A percentile compares a stretch with the other conserved stretches of the same genome.
Conservation (phyloP, 164 flowering plant species). For the Annona squamosa region DNA sequence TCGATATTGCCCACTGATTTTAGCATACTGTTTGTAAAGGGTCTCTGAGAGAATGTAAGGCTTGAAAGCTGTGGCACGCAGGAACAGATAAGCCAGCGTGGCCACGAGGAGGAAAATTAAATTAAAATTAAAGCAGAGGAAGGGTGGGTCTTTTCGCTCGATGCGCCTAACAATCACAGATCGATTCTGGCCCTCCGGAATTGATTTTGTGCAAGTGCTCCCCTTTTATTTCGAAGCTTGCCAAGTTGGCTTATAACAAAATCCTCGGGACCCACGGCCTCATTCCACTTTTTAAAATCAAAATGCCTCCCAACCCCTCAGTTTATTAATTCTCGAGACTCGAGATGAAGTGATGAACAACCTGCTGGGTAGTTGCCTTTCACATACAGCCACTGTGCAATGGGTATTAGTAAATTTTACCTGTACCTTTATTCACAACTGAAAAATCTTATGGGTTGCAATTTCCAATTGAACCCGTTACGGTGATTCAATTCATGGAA, state of each 20-base stretch:
- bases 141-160: neutral
- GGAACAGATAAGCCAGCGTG: constrained; percentile 7
- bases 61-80: neutral
- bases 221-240: constrained; percentile 1
- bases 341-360: too few species aligned
- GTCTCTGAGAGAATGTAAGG: neutral
- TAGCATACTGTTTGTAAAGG: neutral
- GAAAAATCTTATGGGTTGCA: neutral
- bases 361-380: too few species aligned
- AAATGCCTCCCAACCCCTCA: neutral
- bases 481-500: too few species aligned
- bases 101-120: neutral
- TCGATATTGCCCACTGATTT: neutral
- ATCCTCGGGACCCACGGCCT: constrained; percentile 1
- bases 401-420: neutral
- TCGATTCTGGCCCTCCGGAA: constrained; percentile 3
- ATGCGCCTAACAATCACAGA: constrained; percentile 6
- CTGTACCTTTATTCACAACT: neutral
- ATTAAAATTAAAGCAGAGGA: neutral
- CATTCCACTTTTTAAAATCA: neutral
- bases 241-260: constrained; percentile 4
- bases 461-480: too few species aligned
- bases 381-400: neutral
- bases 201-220: constrained; percentile 4
- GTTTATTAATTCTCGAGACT: too few species aligned